phyloP scores from a whole-genome alignment of 192 early-diverging fungal genomes.

The Backusella liffmaniae region DNA sequence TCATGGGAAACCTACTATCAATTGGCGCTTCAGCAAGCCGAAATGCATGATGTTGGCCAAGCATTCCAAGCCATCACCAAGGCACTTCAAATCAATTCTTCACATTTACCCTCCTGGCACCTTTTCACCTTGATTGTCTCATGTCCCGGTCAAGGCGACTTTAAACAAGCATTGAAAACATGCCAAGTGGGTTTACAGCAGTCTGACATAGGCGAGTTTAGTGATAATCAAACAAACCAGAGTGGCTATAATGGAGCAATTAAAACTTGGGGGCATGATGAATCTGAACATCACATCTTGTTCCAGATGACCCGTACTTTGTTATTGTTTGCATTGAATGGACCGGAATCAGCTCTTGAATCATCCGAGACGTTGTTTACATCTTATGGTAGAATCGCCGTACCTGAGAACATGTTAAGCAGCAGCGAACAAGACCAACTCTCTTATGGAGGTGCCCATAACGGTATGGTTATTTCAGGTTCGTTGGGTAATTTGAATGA shows the following conservation, averaged over 20 bases:
- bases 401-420: conserved; percentile 27
- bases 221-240: conserved; percentile 30
- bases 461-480: conserved; percentile 11
- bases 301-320: conserved; percentile 61
- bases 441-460: conserved; percentile 17
- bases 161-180: conserved; percentile 57
- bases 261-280: conserved; percentile 27
- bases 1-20: conserved; percentile 63
- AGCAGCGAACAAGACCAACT: conserved; percentile 35
- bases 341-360: conserved; percentile 52
- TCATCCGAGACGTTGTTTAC: conserved; percentile 60
- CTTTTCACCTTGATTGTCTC: conserved; percentile 67
- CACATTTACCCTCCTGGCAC: conserved; percentile 72
- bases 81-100: conserved; percentile 49
- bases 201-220: conserved; percentile 31
- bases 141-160: conserved; percentile 60
- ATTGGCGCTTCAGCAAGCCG: conserved; percentile 66
- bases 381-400: conserved; percentile 56
- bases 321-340: conserved; percentile 50
- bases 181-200: conserved; percentile 64
- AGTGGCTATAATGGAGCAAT: neutral
- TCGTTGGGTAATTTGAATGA: conserved; percentile 16
- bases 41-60: conserved; percentile 58
- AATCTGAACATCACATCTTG: conserved; percentile 59
- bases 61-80: conserved; percentile 56